Base-by-base conservation (phyloP, 768 basidiomycete species). In the Phylloporus arenicola region DNA sequence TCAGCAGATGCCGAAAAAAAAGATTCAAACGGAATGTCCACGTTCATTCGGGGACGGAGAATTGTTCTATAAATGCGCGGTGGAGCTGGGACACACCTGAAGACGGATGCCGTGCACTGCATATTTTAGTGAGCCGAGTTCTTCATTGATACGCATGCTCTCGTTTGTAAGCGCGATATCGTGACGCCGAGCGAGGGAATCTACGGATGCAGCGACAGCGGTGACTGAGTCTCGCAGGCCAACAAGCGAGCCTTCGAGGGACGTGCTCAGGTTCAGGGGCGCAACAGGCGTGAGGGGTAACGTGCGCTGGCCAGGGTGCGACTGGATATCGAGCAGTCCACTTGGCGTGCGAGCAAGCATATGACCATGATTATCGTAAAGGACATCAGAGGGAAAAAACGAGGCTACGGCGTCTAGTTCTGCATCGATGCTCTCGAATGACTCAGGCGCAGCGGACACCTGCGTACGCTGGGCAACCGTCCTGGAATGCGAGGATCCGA, bases 91-190 rank as follows among this genome's bases (percentile, higher is more conserved):
- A 68, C 77, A 12, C 49, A 88, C 83, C 79, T 90, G 88, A 75
- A 91, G 85, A 48, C 88, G 75, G 41, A 92, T 64, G 2, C 88
- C 88, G 55, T 90, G 85, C 38, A 90, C 72, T 45, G 75, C 80
- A 20, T 78, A 84, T 45, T 84, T 76, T 43, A 92, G 59, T 19
- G 82, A 80, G 57, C 81, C 79, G 29, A 88, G 73, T 62, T 92
- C 88, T 57, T 92, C 88, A 39, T 80, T 82, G 52, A 84, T 68
- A 53, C 87, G 72, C 61, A 86, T 73, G 41, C 79, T 78, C 65
- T 92, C 88, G 56, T 87, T 85, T 19, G 80, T 75, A 45, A 86
- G 66, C 35, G 81, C 78, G 57, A 88, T 79, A 42, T 87, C 84
- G 45, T 75, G 80, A 20, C 82, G 72, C 42, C 84, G 72, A 16